Base-by-base conservation (phyloP, 345 rosid genomes). In the Cardamine chenopodiifolia region DNA sequence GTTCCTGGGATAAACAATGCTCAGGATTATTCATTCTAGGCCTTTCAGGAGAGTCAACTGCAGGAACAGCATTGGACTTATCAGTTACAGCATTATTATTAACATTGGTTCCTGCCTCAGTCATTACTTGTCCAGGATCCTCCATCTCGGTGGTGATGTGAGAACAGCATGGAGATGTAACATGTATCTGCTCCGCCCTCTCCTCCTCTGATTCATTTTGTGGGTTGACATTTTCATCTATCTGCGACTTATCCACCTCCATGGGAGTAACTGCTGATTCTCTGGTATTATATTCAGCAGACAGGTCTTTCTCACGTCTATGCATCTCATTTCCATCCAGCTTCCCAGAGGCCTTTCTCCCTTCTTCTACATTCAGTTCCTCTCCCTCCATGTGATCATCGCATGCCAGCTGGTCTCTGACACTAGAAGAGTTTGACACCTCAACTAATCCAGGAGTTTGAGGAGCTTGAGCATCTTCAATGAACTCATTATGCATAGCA, bases 401-500 rank as follows among this genome's bases (percentile, higher is more conserved):
- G 48, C 80, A 81, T 42, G 79, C 85, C 73, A 85, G 82, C 45
- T 83, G 84, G 72, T 89, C 88, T 80, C 94, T 83, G 74, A 81
- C 85, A 80, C 78, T 83, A 47, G 89, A 84, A 74, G 80, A 66
- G 72, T 90, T 86, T 71, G 91, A 86, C 82, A 84, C 96, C 82
- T 88, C 87, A 63, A 85, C 83, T 77, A 92, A 79, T 72, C 93
- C 96, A 74, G 99, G 98, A 71, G 99, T 92, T 62, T 87, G 82
- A 56, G 96, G 96, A 78, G 97, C 99, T 80, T 92, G 89, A 14
- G 96, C 95, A 80, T 85, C 86, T 75, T 87, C 98, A 5, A 58
- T 10, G 54, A 66, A 64, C 76, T 89, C 94, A 78, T 86, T 80
- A 80, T 69, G 62, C 77, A 78, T 72, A 62, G 39, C 73, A 44